These are phyloP conservation scores for Annona squamosa DNA, from an alignment of 164 flowering plant genomes.

Conservation along the genomic window DNA sequence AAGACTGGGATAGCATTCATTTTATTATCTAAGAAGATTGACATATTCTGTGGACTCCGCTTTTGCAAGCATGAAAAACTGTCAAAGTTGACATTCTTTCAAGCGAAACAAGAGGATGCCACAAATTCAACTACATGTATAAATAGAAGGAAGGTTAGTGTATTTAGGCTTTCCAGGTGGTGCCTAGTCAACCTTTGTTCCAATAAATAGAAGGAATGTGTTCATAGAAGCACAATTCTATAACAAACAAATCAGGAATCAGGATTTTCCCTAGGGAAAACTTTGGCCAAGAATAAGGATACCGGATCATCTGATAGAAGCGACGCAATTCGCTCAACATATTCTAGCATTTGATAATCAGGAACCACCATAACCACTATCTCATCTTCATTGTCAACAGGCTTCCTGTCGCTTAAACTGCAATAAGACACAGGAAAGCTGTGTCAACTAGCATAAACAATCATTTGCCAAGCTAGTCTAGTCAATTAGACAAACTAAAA, in stretches of 20 bases:
- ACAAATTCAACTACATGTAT: no score
- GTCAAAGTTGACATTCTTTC: no score
- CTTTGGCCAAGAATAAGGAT: background rate
- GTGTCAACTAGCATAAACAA: background rate
- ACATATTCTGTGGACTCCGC: no score
- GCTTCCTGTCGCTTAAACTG: constrained; percentile 95
- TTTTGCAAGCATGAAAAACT: no score
- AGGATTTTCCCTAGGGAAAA: background rate
- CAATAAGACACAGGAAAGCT: constrained; percentile 10
- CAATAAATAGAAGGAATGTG: background rate
- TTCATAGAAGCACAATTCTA: background rate
- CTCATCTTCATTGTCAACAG: constrained; percentile 78
- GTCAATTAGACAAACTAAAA: background rate
- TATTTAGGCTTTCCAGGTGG: background rate
- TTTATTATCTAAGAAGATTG: no score
- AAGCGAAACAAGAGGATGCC: no score
- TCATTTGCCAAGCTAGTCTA: background rate
- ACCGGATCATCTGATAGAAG: constrained; percentile 85
- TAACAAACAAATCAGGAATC: background rate
- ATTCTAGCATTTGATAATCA: constrained; percentile 91
- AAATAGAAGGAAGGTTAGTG: no score
- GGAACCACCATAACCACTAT: constrained; percentile 92
- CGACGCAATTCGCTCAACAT: constrained; percentile 72
- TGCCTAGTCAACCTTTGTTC: background rate
- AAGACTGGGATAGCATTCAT: no score